Evolutionary conservation across 129 eudicot species (phyloP), one percentile per base, ranked within the genome.

Genomic region (Flaveria ramosissima): DNA sequence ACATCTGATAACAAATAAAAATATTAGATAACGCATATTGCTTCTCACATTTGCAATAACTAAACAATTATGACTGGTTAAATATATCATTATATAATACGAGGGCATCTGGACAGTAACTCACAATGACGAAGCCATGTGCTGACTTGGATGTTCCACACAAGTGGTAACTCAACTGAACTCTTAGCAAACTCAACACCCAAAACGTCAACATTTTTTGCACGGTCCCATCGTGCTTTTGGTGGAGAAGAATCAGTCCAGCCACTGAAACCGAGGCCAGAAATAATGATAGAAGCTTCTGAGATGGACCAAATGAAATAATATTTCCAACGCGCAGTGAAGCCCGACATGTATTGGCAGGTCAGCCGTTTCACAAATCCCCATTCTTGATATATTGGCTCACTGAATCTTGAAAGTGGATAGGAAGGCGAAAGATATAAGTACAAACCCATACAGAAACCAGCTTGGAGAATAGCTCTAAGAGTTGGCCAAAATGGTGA

Each of bases 121-220:
- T 89, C 77, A 95, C 99, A 95, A 74, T 95, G 92, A 62, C 99
- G 94, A 19, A 95, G 93, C 99, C 99, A 95, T 72, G 99, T 92
- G 96, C 99, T 95, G 85, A 95, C 97, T 89, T 95, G 99, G 51
- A 95, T 95, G 78, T 95, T 92, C 99, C 99, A 95, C 41, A 78
- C 87, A 53, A 88, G 91, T 67, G 99, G 97, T 26, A 95, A 15
- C 84, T 86, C 86, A 73, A 89, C 96, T 2, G 97, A 78, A 81
- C 97, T 95, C 86, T 88, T 92, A 45, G 95, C 91, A 84, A 95
- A 82, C 87, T 95, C 97, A 80, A 91, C 92, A 65, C 99, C 97
- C 83, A 95, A 80, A 61, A 95, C 83, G 7, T 95, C 97, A 45
- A 95, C 97, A 68, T 92, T 95, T 73, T 86, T 95, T 2, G 99